These are phyloP conservation scores for Erigeron canadensis DNA, from an alignment of 129 eudicot genomes.

Conservation along the genomic window DNA sequence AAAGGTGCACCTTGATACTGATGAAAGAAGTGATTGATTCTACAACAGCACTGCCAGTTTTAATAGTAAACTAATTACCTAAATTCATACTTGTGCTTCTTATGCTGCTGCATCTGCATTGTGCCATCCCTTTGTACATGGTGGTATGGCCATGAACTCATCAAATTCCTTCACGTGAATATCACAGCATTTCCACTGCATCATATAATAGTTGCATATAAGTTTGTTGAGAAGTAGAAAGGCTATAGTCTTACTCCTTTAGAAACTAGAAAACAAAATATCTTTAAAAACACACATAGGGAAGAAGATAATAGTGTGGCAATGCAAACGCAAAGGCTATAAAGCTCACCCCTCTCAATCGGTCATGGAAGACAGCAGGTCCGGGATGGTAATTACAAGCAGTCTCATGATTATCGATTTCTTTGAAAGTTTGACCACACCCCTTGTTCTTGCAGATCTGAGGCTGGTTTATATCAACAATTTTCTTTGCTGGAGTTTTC, in stretches of 20 bases:
- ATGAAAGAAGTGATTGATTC: constrained; percentile 23
- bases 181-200: constrained; percentile 99
- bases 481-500: constrained; percentile 58
- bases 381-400: constrained; percentile 98
- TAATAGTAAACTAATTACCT: constrained; percentile 3
- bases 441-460: constrained; percentile 90
- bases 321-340: constrained; percentile 1
- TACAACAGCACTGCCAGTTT: constrained; percentile 27
- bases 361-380: constrained; percentile 90
- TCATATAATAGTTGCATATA: constrained; percentile 21
- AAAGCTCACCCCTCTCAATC: constrained; percentile 87
- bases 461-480: constrained; percentile 75
- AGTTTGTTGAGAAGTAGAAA: neutral
- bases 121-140: constrained; percentile 98
- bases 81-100: constrained; percentile 7
- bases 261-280: neutral
- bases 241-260: neutral
- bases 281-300: neutral
- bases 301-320: neutral
- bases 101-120: constrained; percentile 63
- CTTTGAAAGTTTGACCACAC: constrained; percentile 89
- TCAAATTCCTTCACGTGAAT: constrained; percentile 95
- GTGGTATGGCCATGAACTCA: constrained; percentile 82
- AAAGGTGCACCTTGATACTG: constrained; percentile 21
- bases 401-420: constrained; percentile 76